Evolutionary conservation across 495 filamentous ascomycete genomes (phyloP), one percentile per base, ranked within the genome.

Genomic region (Haplographium delicatum): DNA sequence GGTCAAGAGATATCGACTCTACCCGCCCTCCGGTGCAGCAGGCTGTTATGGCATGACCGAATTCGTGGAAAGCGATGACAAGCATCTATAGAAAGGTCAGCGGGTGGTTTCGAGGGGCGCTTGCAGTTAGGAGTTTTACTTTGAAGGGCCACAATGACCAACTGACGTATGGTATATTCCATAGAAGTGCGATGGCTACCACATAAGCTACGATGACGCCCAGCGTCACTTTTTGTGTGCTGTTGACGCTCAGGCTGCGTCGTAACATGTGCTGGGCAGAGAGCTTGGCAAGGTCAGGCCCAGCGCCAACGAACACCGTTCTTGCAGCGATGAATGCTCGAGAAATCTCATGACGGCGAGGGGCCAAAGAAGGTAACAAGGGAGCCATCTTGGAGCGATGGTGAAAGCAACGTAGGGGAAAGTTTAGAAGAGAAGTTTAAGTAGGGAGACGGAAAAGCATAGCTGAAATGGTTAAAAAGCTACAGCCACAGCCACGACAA

Each of bases 41-140:
- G 33, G 84, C 82, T 4, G 82, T 81, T 54, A 85, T 81, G 37
- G 86, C 86, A 68, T 90, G 86, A 25, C 82, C 78, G 65, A 89
- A 90, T 63, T 90, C 86, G 71, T 90, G 85, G 67, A 89, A 90
- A 25, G 86, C 85, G 44, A 90, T 90, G 9, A 89, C 85, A 27
- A 90, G 76, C 86, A 90, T 90, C 82, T 83, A 51, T 35, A 0
- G 26, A 18, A 15, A 15, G 1, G 24, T 53, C 38, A 53, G 44
- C 25, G 9, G 5, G 8, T n/a, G n/a, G n/a, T n/a, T n/a, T n/a
- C n/a, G n/a, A n/a, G n/a, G n/a, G n/a, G n/a, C n/a, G n/a, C n/a
- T n/a, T n/a, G n/a, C n/a, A n/a, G n/a, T n/a, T n/a, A n/a, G n/a
- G n/a, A 10, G 20, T 37, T 52, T 44, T 63, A 86, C 84, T 70